Evolutionary conservation across 2,329 filamentous ascomycete species (phyloP).

Genomic region (Ophiobolus disseminans): DNA sequence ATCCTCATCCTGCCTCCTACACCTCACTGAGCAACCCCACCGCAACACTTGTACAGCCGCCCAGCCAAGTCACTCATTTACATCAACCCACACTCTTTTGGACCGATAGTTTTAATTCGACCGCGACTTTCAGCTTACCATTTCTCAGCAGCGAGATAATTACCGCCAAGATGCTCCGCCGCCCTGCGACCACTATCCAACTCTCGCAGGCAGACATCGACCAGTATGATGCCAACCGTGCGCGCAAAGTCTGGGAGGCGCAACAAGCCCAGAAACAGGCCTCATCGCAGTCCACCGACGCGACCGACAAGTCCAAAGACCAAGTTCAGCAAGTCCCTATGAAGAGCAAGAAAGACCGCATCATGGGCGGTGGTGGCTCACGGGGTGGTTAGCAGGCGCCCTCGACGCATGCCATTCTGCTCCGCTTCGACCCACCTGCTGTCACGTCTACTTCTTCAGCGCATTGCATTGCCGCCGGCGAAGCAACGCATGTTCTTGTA

Average conservation of each 20-base stretch:
- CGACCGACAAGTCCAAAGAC: constrained; percentile 23
- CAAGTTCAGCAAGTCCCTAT: constrained; percentile 9
- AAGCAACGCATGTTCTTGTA: too few species aligned
- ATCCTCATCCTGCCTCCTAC: background rate
- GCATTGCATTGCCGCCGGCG: too few species aligned
- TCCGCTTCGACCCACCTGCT: too few species aligned
- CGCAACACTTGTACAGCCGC: background rate
- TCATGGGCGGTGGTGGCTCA: constrained; percentile 33
- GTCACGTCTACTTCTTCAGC: too few species aligned
- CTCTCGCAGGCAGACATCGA: constrained; percentile 75
- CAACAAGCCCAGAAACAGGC: constrained; percentile 17
- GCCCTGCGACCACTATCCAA: constrained; percentile 70
- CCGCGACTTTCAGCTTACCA: constrained; percentile 2
- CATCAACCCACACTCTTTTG: background rate
- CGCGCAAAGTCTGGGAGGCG: constrained; percentile 40
- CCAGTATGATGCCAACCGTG: constrained; percentile 70
- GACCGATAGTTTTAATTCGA: background rate
- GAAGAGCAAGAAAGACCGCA: constrained; percentile 40
- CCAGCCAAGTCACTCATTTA: constrained; percentile 10
- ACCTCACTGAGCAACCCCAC: background rate
- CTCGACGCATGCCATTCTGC: too few species aligned
- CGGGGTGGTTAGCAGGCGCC: too few species aligned
- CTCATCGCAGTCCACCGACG: constrained; percentile 26
- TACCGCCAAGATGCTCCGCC: constrained; percentile 65
- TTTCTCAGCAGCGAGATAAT: background rate